phyloP scores from a whole-genome alignment of 2,329 filamentous ascomycete species.

The Cucurbitaria berberidis region DNA sequence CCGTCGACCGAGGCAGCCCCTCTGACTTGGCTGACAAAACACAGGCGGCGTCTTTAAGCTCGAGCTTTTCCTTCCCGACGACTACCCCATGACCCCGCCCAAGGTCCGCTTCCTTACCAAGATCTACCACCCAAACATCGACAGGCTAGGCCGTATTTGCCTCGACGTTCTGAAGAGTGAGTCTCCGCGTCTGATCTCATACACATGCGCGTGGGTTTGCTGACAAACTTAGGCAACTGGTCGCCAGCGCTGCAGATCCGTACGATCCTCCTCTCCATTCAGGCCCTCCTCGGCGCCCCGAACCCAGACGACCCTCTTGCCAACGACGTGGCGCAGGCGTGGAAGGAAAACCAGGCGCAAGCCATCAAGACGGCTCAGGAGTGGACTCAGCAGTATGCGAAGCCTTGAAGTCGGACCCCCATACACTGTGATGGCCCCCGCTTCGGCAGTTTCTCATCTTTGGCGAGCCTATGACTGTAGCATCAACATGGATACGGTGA shows the following conservation, averaged over 20 bases:
- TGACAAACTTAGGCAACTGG: slow-evolving; percentile 79
- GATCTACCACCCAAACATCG: slow-evolving; percentile 99
- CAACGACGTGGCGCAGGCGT: slow-evolving; percentile 95
- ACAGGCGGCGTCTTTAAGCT: slow-evolving; percentile 88
- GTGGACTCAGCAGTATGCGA: slow-evolving; percentile 86
- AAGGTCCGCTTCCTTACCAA: slow-evolving; percentile 99
- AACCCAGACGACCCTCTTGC: slow-evolving; percentile 99
- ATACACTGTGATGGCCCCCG: background rate
- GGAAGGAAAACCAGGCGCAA: slow-evolving; percentile 94
- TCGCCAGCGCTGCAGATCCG: slow-evolving; percentile 96
- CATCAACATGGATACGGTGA: background rate
- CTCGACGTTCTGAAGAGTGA: slow-evolving; percentile 95
- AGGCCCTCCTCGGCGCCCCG: slow-evolving; percentile 91
- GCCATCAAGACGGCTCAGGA: slow-evolving; percentile 91
- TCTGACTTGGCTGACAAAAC: slow-evolving; percentile 11
- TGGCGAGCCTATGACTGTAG: background rate
- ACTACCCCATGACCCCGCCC: slow-evolving; percentile 98
- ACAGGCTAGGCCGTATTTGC: slow-evolving; percentile 96
- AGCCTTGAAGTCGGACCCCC: slow-evolving; percentile 27
- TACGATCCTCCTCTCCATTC: slow-evolving; percentile 97
- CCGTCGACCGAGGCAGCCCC: background rate
- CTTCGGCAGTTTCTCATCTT: background rate
- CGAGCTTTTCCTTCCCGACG: slow-evolving; percentile 95
- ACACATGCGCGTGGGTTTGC: background rate
- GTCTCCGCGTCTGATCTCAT: slow-evolving; percentile 4